These are phyloP conservation scores for Solanum microdontum DNA, from an alignment of 257 asterid species.

Conservation along the genomic window DNA sequence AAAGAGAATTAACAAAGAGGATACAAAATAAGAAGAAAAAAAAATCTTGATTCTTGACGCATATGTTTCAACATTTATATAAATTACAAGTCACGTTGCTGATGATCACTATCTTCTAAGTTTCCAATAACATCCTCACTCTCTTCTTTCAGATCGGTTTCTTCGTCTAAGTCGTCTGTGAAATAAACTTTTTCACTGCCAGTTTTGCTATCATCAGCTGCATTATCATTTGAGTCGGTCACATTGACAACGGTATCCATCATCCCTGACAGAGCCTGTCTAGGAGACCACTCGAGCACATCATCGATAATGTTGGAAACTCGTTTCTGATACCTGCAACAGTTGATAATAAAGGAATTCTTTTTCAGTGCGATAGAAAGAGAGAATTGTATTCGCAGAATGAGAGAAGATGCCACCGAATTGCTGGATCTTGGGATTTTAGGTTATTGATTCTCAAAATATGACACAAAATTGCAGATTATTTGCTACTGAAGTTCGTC, in stretches of 20 bases:
- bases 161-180: slow-evolving; percentile 15
- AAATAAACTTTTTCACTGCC: background rate
- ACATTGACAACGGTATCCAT: slow-evolving; percentile 46
- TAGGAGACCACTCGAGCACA: slow-evolving; percentile 95
- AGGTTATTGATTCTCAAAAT: background rate
- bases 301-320: slow-evolving; percentile 94
- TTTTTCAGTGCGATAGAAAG: background rate
- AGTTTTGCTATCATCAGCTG: slow-evolving; percentile 15
- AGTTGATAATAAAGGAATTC: background rate
- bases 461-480: background rate
- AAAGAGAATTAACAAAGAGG: background rate
- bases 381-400: background rate
- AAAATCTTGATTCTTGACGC: background rate
- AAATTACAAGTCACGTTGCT: slow-evolving; percentile 8
- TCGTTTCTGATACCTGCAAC: slow-evolving; percentile 83
- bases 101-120: slow-evolving; percentile 22
- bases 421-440: background rate
- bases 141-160: slow-evolving; percentile 11
- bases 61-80: slow-evolving; percentile 1
- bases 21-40: background rate
- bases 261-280: slow-evolving; percentile 88
- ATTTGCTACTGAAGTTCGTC: background rate
- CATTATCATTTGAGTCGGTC: slow-evolving; percentile 19
- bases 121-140: slow-evolving; percentile 20
- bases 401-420: background rate